phyloP scores from a whole-genome alignment of 768 basidiomycete genomes.

The Dendrothele bispora region DNA sequence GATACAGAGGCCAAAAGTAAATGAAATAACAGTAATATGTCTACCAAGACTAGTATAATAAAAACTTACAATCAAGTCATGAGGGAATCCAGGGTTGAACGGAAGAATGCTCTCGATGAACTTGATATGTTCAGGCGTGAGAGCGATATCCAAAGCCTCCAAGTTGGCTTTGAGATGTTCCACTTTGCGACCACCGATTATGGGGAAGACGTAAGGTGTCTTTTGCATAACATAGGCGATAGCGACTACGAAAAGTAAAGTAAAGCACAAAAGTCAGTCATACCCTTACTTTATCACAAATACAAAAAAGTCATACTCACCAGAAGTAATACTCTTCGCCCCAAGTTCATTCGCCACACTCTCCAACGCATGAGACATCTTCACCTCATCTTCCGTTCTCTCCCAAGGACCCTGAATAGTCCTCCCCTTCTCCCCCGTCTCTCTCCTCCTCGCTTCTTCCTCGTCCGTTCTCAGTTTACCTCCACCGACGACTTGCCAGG shows the following conservation, averaged over 20 bases:
- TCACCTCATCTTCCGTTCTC: constrained; percentile 43
- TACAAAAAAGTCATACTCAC: constrained; percentile 26
- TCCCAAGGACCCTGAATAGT: constrained; percentile 40
- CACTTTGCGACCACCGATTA: constrained; percentile 52
- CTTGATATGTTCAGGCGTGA: constrained; percentile 46
- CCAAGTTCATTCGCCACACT: constrained; percentile 52
- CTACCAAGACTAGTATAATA: no score
- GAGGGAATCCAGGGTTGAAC: constrained; percentile 49
- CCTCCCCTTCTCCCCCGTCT: constrained; percentile 32
- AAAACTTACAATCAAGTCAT: constrained; percentile 29
- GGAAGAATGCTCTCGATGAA: constrained; percentile 41
- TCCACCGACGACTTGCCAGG: constrained; percentile 32
- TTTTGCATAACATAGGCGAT: constrained; percentile 59
- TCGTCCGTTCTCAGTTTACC: constrained; percentile 27
- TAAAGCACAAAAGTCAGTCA: not conserved
- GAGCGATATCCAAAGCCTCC: constrained; percentile 48
- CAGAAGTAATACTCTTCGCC: constrained; percentile 44
- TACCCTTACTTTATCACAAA: not conserved
- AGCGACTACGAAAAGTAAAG: constrained; percentile 14
- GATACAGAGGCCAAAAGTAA: no score
- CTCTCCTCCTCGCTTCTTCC: constrained; percentile 25
- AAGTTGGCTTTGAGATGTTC: constrained; percentile 52
- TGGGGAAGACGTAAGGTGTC: constrained; percentile 50
- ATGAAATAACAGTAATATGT: no score
- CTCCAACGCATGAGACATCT: constrained; percentile 44